A percentile compares a stretch with the other conserved stretches of the same genome.
phyloP scores from a whole-genome alignment of 805 yeast genomes.

The Vanderwaltozyma yarrowii region DNA sequence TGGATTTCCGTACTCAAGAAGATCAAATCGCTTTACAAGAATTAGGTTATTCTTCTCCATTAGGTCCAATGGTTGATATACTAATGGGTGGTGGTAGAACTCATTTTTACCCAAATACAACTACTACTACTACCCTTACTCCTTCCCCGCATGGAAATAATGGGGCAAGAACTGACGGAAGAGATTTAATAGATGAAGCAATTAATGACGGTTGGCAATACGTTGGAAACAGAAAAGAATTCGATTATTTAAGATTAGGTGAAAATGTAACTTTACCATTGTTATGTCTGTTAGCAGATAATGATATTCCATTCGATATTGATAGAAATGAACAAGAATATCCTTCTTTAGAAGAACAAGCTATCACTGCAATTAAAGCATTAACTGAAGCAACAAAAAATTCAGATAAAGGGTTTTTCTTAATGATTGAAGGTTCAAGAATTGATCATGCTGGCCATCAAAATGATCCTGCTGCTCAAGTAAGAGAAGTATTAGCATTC shows the following conservation, averaged over 20 bases:
- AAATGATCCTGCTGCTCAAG: conserved; percentile 92
- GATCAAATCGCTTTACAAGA: conserved; percentile 83
- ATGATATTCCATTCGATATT: conserved; percentile 75
- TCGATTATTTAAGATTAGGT: conserved; percentile 49
- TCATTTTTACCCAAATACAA: conserved; percentile 44
- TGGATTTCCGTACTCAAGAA: conserved; percentile 63
- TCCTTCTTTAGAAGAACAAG: conserved; percentile 77
- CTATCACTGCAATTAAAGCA: conserved; percentile 61
- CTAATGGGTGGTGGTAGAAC: conserved; percentile 90
- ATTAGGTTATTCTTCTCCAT: conserved; percentile 67
- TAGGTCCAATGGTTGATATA: conserved; percentile 73
- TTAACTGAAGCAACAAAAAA: conserved; percentile 56
- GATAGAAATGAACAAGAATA: conserved; percentile 53
- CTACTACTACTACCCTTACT: conserved; percentile 21
- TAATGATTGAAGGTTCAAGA: conserved; percentile 83
- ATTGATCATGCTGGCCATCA: conserved; percentile 94
- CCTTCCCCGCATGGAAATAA: conserved; percentile 15
- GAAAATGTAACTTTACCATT: conserved; percentile 63
- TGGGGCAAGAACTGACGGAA: conserved; percentile 62
- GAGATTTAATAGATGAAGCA: conserved; percentile 61
- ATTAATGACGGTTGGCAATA: conserved; percentile 44
- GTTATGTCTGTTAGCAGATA: conserved; percentile 62
- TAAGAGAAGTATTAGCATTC: conserved; percentile 79
- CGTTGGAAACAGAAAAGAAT: conserved; percentile 48
- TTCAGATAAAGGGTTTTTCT: conserved; percentile 75